Percentiles rank a stretch among this genome's conserved stretches.
These are phyloP conservation scores for Metrosideros polymorpha DNA, from an alignment of 441 rosid species.

Conservation along the genomic window DNA sequence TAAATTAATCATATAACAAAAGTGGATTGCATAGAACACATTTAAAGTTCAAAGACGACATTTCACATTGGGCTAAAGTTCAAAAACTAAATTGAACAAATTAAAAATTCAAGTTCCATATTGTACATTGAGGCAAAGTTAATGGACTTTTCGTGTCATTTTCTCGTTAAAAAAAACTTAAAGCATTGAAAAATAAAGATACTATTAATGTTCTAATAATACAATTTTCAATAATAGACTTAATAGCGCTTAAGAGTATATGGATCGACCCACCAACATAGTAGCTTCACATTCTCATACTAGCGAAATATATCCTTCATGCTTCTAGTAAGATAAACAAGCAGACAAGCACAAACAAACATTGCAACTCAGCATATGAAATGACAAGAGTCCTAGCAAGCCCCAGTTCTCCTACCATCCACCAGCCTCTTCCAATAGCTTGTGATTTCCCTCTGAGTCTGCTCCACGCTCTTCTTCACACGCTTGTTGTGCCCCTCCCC, in stretches of 20 bases:
- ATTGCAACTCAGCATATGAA: not conserved
- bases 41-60: too few relatives aligned
- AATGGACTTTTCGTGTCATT: too few relatives aligned
- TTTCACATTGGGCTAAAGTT: too few relatives aligned
- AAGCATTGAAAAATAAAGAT: not conserved
- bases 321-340: not conserved
- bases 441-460: slow-evolving; percentile 26
- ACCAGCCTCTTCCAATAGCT: slow-evolving; percentile 40
- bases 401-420: slow-evolving; percentile 26
- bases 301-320: not conserved
- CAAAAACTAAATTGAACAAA: too few relatives aligned
- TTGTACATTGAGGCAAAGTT: not conserved
- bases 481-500: not conserved
- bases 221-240: not conserved
- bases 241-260: not conserved
- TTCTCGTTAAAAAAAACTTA: not conserved
- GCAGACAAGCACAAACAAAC: not conserved
- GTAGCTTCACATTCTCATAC: not conserved
- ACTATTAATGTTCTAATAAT: not conserved
- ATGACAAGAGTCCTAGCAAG: slow-evolving; percentile 15
- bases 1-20: too few relatives aligned
- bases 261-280: not conserved
- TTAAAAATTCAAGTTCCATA: too few relatives aligned
- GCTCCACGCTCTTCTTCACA: not conserved
- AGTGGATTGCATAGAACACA: too few relatives aligned